Percentiles rank a stretch among this genome's conserved stretches.
phyloP scores from a whole-genome alignment of 805 yeast species.

The Starmerella scarabaei region DNA sequence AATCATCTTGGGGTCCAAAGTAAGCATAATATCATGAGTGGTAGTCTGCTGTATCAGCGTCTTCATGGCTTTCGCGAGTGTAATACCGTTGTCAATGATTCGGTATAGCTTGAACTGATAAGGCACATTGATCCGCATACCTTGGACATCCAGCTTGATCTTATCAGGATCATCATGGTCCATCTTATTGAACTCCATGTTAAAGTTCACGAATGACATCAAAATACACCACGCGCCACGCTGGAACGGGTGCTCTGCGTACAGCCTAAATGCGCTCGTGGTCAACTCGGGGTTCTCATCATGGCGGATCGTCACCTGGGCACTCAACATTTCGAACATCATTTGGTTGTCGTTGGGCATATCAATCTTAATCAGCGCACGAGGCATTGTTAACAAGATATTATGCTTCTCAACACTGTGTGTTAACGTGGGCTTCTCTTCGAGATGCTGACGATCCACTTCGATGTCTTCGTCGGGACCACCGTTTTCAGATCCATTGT shows the following conservation, averaged over 20 bases:
- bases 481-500: too few species aligned
- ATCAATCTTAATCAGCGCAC: slow-evolving; percentile 28
- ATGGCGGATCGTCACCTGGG: slow-evolving; percentile 8
- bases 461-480: neutral
- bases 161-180: slow-evolving; percentile 8
- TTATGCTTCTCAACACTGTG: slow-evolving; percentile 1
- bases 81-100: slow-evolving; percentile 65
- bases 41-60: slow-evolving; percentile 33
- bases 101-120: slow-evolving; percentile 61
- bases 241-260: slow-evolving; percentile 39
- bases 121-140: slow-evolving; percentile 39
- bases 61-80: slow-evolving; percentile 49
- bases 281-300: slow-evolving; percentile 26
- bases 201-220: slow-evolving; percentile 22
- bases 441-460: neutral
- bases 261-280: slow-evolving; percentile 33
- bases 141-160: slow-evolving; percentile 24
- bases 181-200: slow-evolving; percentile 16
- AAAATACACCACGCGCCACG: slow-evolving; percentile 30
- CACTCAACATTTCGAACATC: slow-evolving; percentile 33
- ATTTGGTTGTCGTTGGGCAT: slow-evolving; percentile 38
- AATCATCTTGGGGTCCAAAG: slow-evolving; percentile 22
- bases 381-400: slow-evolving; percentile 4
- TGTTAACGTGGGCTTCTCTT: neutral
- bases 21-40: slow-evolving; percentile 18